Evolutionary conservation across 2,329 filamentous ascomycete species (phyloP), one percentile per base, ranked within the genome.

Genomic region (Chrysosporium keratinophilum): DNA sequence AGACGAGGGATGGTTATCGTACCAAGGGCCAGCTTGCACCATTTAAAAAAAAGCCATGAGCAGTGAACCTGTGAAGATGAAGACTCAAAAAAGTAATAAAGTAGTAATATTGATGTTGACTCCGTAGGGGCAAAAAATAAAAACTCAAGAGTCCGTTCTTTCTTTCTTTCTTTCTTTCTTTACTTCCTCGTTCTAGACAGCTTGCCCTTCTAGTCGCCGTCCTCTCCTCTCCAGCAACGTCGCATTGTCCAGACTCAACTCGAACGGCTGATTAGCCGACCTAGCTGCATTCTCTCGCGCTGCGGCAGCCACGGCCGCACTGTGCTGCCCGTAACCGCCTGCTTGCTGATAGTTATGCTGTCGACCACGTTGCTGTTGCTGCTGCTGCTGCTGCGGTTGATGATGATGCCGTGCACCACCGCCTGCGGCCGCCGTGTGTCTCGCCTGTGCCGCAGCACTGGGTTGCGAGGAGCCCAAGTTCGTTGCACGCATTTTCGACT

Each of bases 241-340:
- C 1, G 93, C 87, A 54, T 93, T 93, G 60, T 95, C 88, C 37
- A 98, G 74, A 65, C 83, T 96, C 45, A 98, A 78, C 70, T 98
- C 93, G 61, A 98, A 98, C 0, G 86, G 83, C 33, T 88, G 89
- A 69, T 84, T 87, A 61, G 86, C 82, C 58, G 81, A 78, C 33
- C 80, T 76, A 43, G 84, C 81, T 40, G 93, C 88, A 64, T 88
- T 88, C 64, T 87, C 83, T 62, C 85, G 84, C 2, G 88, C 90
- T 0, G 90, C 89, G 0, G 87, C 84, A 0, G 90, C 87, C 0
- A 96, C 86, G 1, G 85, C 77, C 0, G 90, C 81, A 51, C 86
- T 91, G 65, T 96, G 91, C 66, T 95, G 89, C 1, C 89, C 90
- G 62, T 95, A 96, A 0, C 90, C 90, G 51, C 81, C 75, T 50